Evolutionary conservation across 305 asterid species (phyloP).

Genomic region (Fraxinus baroniana): DNA sequence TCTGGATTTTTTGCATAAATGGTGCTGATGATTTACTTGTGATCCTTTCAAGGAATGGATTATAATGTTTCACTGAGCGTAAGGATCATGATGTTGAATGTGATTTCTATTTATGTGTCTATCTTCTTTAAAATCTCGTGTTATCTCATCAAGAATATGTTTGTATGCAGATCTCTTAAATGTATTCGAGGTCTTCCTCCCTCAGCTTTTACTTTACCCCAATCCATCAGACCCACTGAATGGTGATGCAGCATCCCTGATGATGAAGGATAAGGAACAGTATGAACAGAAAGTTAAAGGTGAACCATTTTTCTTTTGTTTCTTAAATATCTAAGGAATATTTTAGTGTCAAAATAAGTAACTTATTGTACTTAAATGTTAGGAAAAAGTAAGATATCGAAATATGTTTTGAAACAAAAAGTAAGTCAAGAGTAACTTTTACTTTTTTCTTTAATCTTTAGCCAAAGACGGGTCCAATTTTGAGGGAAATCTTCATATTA

Average conservation of each 20-base stretch:
- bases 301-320: neutral
- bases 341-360: neutral
- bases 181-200: conserved; percentile 10
- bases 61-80: neutral
- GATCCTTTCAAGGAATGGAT: neutral
- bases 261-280: conserved; percentile 2
- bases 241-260: conserved; percentile 13
- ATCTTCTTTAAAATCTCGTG: neutral
- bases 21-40: neutral
- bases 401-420: neutral
- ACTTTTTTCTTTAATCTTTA: neutral
- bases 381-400: neutral
- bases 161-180: conserved; percentile 9
- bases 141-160: conserved; percentile 1
- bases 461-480: neutral
- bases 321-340: neutral
- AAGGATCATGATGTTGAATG: neutral
- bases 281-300: conserved; percentile 16
- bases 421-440: neutral
- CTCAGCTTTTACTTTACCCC: conserved; percentile 16
- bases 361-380: neutral
- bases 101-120: neutral
- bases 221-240: conserved; percentile 13
- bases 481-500: neutral
- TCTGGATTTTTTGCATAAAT: neutral